phyloP scores from a whole-genome alignment of 2,329 filamentous ascomycete genomes.

The Huntiella abstrusa region DNA sequence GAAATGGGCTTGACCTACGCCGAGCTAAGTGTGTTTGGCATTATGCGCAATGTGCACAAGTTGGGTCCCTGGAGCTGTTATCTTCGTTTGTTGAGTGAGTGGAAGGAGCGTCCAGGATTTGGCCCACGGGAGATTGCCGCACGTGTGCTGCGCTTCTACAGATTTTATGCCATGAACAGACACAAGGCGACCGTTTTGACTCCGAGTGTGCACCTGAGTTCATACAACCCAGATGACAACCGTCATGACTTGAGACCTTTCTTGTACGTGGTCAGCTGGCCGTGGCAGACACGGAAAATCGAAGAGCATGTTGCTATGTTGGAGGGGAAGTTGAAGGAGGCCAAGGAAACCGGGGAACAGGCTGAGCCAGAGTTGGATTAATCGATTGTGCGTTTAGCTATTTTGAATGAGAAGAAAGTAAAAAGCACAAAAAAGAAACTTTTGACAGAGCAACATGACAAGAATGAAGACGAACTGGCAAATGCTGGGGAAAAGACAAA shows the following conservation, averaged over 20 bases:
- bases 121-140: slow-evolving; percentile 21
- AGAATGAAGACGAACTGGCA: no score
- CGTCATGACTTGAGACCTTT: slow-evolving; percentile 23
- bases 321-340: slow-evolving; percentile 15
- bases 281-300: slow-evolving; percentile 25
- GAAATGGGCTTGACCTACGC: slow-evolving; percentile 27
- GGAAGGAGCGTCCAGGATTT: slow-evolving; percentile 18
- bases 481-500: background rate
- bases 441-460: no score
- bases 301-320: slow-evolving; percentile 19
- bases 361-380: background rate
- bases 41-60: slow-evolving; percentile 23
- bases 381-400: background rate
- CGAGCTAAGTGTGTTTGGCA: slow-evolving; percentile 21
- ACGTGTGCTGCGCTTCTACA: slow-evolving; percentile 25
- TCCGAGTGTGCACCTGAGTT: slow-evolving; percentile 30
- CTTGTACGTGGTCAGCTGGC: slow-evolving; percentile 21
- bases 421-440: background rate
- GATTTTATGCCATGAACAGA: slow-evolving; percentile 40
- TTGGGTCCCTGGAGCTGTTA: slow-evolving; percentile 24
- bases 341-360: background rate
- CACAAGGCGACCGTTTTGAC: slow-evolving; percentile 46
- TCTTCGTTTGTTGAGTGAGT: slow-evolving; percentile 21
- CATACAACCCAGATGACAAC: slow-evolving; percentile 23
- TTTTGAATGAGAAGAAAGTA: background rate